Base-by-base conservation (phyloP, 148 eudicot genomes). In the Camellia japonica region DNA sequence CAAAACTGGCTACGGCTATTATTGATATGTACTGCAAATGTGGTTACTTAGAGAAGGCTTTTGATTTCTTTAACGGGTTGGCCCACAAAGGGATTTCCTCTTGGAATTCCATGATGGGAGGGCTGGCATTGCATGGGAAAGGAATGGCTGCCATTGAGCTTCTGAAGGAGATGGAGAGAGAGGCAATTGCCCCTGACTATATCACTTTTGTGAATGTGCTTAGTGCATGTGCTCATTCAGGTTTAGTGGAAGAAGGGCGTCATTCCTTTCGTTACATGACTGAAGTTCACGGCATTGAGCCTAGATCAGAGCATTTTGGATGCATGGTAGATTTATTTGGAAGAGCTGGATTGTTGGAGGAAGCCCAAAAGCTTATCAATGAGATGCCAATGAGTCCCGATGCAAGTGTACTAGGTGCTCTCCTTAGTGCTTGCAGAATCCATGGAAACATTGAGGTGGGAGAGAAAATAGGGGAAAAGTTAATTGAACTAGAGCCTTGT, bases 101-200 rank as follows among this genome's bases (percentile, higher is more conserved):
- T 6, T 90, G 93, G 97, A 92, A 90, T 80, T 87, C 88, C 77
- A 90, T 92, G 93, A 92, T 92, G 65, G 97, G 93, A 51, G 97
- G 92, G 12, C 76, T 87, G 20, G 96, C 93, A 30, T 78, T 87
- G 90, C 91, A 90, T 46, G 96, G 92, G 52, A 82, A 82, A 86
- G 96, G 91, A 8, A 73, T 82, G 77, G 90, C 75, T 19, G 96
- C 96, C n/a, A 81, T 90, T 71, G 89, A 87, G 79, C 85, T 90
- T 83, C 83, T 92, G 70, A 82, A 89, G 71, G 83, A 83, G 44
- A 90, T 92, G 95, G 95, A 92, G 79, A 74, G 23, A 55, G 58
- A 14, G 4, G 78, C 2, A 52, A 79, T 80, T 14, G 71, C 82
- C 23, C 96, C 96, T 0, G 96, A 92, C 78, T 70, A 84, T 69